phyloP scores from a whole-genome alignment of 2,329 filamentous ascomycete genomes.

The Neofusicoccum parvum region DNA sequence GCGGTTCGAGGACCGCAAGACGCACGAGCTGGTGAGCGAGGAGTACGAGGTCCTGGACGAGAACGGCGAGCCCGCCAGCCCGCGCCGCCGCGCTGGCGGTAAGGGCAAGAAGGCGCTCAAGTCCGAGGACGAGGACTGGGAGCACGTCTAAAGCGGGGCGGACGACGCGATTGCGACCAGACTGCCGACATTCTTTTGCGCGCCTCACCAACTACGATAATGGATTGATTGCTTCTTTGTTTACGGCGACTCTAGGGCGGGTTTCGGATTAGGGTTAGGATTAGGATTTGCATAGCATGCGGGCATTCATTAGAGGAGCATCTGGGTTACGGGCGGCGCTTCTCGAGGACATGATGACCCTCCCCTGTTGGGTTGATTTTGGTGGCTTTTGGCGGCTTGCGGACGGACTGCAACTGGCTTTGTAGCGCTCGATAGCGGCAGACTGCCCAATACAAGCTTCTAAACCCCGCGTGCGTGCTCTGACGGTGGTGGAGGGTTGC shows the following conservation, averaged over 20 bases:
- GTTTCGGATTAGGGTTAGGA: conserved; percentile 1
- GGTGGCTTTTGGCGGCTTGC: conserved; percentile 1
- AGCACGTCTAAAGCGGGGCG: conserved; percentile 38
- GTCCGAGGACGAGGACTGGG: conserved; percentile 43
- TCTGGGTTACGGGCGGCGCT: conserved; percentile 19
- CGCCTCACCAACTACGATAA: background rate
- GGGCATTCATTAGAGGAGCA: conserved; percentile 24
- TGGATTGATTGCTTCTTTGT: background rate
- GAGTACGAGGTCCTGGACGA: conserved; percentile 60
- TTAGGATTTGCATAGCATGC: conserved; percentile 11
- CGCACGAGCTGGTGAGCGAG: conserved; percentile 61
- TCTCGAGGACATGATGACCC: conserved; percentile 24
- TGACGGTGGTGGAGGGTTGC: background rate
- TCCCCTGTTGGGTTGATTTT: conserved; percentile 1
- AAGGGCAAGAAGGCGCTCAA: conserved; percentile 32
- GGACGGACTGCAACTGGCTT: background rate
- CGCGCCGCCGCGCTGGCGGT: conserved; percentile 33
- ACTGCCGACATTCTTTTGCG: conserved; percentile 16
- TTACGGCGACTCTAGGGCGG: conserved; percentile 1
- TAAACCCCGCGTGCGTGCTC: conserved; percentile 6
- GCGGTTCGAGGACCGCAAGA: conserved; percentile 62
- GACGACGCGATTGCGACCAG: background rate
- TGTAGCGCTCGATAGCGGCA: background rate
- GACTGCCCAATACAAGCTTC: conserved; percentile 11
- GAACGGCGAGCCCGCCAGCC: conserved; percentile 39